phyloP scores from a whole-genome alignment of 2,329 filamentous ascomycete genomes.

The Cytospora paraplurivora region DNA sequence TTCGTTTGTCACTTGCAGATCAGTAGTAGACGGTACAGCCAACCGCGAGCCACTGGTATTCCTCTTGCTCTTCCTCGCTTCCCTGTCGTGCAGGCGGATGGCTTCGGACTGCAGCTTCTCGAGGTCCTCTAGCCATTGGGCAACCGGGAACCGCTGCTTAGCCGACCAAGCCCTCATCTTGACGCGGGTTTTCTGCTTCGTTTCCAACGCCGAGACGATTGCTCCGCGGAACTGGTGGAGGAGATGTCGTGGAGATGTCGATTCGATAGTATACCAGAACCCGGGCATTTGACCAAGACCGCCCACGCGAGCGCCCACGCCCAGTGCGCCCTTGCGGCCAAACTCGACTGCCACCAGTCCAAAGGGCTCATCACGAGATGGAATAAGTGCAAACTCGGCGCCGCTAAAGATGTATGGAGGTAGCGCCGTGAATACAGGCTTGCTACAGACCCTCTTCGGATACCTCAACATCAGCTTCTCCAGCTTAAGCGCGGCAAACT shows the following conservation, averaged over 20 bases:
- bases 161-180: slow-evolving; percentile 67
- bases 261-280: slow-evolving; percentile 72
- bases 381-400: slow-evolving; percentile 69
- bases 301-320: slow-evolving; percentile 66
- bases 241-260: slow-evolving; percentile 62
- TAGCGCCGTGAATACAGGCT: slow-evolving; percentile 67
- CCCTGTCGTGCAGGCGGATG: slow-evolving; percentile 52
- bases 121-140: slow-evolving; percentile 66
- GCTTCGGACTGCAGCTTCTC: slow-evolving; percentile 63
- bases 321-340: slow-evolving; percentile 67
- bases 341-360: slow-evolving; percentile 71
- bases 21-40: slow-evolving; percentile 29
- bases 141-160: slow-evolving; percentile 67
- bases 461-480: slow-evolving; percentile 66
- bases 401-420: slow-evolving; percentile 69
- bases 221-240: slow-evolving; percentile 66
- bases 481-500: slow-evolving; percentile 67
- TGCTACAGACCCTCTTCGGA: slow-evolving; percentile 66
- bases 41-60: slow-evolving; percentile 29
- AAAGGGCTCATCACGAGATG: slow-evolving; percentile 69
- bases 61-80: slow-evolving; percentile 34
- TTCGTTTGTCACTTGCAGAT: slow-evolving; percentile 25
- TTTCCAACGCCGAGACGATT: slow-evolving; percentile 62
- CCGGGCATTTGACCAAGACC: slow-evolving; percentile 72
- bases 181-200: slow-evolving; percentile 56